Evolutionary conservation across 345 rosid species (phyloP).

Genomic region (Populus pruinosa): DNA sequence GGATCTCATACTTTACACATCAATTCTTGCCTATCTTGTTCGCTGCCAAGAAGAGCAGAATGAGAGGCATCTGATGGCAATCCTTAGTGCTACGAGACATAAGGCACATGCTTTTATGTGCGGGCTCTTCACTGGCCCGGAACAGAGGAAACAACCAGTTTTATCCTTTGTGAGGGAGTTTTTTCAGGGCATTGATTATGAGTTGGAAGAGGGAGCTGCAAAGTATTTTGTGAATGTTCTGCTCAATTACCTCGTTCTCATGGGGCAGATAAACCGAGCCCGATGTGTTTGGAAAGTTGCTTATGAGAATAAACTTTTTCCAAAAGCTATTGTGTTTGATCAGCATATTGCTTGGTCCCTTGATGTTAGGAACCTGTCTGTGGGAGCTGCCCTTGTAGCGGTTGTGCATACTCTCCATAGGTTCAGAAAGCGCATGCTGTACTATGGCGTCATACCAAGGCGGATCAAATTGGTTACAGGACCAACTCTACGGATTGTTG

Average conservation of each 20-base stretch:
- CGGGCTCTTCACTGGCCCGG: conserved; percentile 91
- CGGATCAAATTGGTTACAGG: conserved; percentile 95
- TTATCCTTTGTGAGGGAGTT: conserved; percentile 81
- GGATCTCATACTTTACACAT: conserved; percentile 90
- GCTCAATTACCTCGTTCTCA: conserved; percentile 88
- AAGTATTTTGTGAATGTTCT: conserved; percentile 90
- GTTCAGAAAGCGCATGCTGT: conserved; percentile 91
- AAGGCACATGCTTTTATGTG: conserved; percentile 86
- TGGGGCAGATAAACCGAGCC: conserved; percentile 96
- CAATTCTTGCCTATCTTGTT: conserved; percentile 88
- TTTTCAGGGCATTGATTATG: conserved; percentile 89
- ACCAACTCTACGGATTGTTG: conserved; percentile 83
- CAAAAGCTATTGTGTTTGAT: conserved; percentile 92
- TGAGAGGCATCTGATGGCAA: conserved; percentile 84
- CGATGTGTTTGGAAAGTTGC: conserved; percentile 98
- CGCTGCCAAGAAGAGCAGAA: conserved; percentile 85
- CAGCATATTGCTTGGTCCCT: conserved; percentile 99
- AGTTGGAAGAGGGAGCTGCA: conserved; percentile 92
- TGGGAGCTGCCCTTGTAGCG: conserved; percentile 96
- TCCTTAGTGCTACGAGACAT: conserved; percentile 75
- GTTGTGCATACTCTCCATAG: conserved; percentile 94
- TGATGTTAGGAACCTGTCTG: conserved; percentile 86
- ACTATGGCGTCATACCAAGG: conserved; percentile 88
- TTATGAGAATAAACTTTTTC: conserved; percentile 92
- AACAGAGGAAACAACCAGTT: conserved; percentile 87